Conservation (phyloP, 2,329 filamentous ascomycete species). For the Dactylellina cionopaga region DNA sequence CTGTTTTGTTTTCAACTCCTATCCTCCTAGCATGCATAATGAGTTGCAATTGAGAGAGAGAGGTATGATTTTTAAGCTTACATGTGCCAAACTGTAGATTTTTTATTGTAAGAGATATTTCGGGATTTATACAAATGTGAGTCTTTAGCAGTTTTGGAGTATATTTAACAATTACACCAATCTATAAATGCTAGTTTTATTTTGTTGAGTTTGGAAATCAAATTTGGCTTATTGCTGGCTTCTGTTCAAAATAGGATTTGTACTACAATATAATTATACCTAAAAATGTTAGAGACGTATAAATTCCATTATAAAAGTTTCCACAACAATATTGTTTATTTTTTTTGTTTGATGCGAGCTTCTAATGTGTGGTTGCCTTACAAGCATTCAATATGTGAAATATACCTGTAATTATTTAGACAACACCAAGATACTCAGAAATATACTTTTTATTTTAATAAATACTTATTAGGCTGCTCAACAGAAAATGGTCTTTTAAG, state of each 20-base stretch:
- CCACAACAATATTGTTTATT: not conserved
- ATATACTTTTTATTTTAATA: not conserved
- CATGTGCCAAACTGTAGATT: not conserved
- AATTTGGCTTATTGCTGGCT: not conserved
- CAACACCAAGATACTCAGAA: not conserved
- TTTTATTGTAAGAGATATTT: constrained; percentile 2
- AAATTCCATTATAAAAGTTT: not conserved
- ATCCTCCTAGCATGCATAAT: constrained; percentile 22
- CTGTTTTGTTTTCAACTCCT: constrained; percentile 10
- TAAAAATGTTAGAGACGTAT: not conserved
- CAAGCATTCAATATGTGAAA: constrained; percentile 9
- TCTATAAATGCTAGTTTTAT: not conserved
- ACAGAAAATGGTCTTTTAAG: not conserved
- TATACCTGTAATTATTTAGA: constrained; percentile 12
- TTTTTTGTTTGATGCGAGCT: constrained; percentile 10
- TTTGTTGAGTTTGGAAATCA: not conserved
- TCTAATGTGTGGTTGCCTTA: constrained; percentile 6
- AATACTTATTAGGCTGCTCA: constrained; percentile 4
- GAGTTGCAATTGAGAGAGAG: too few relatives aligned
- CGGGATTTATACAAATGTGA: constrained; percentile 3
- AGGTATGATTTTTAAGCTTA: not conserved
- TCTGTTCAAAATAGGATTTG: not conserved
- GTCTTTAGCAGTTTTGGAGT: not conserved
- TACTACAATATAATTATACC: not conserved
- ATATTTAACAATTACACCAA: not conserved